phyloP scores from a whole-genome alignment of 169 alveolate species.

The Plasmodium sp. region DNA sequence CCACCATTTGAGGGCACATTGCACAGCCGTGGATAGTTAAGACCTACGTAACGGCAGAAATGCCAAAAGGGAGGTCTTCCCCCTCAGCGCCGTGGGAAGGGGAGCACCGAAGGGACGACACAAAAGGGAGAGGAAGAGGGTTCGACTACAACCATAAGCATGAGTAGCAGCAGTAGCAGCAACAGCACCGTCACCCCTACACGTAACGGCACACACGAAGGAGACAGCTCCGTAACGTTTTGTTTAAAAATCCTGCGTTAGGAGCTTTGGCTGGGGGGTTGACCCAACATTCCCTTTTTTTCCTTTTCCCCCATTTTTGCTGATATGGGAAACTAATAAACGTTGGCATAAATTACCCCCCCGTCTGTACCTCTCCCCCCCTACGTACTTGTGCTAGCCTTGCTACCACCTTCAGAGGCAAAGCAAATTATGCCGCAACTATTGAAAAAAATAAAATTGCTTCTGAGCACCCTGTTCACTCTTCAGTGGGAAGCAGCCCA shows the following conservation, averaged over 20 bases:
- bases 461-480: neutral
- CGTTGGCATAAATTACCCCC: neutral
- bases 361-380: neutral
- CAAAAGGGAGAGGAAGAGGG: neutral
- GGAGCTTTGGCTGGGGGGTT: neutral
- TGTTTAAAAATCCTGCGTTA: neutral
- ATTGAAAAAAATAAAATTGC: neutral
- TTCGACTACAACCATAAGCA: neutral
- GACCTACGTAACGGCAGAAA: neutral
- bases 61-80: neutral
- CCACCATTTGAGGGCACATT: neutral
- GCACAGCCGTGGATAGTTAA: neutral
- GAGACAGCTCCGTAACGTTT: neutral
- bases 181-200: neutral
- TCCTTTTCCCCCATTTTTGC: neutral
- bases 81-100: neutral
- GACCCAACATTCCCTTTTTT: neutral
- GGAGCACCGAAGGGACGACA: neutral
- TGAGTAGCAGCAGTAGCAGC: no score
- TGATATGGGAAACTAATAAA: neutral
- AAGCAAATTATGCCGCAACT: slow-evolving; percentile 28
- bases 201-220: neutral
- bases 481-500: neutral
- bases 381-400: neutral
- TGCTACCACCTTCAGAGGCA: neutral